Evolutionary conservation across 2,329 filamentous ascomycete species (phyloP).

Genomic region (Hypoxylon sp.): DNA sequence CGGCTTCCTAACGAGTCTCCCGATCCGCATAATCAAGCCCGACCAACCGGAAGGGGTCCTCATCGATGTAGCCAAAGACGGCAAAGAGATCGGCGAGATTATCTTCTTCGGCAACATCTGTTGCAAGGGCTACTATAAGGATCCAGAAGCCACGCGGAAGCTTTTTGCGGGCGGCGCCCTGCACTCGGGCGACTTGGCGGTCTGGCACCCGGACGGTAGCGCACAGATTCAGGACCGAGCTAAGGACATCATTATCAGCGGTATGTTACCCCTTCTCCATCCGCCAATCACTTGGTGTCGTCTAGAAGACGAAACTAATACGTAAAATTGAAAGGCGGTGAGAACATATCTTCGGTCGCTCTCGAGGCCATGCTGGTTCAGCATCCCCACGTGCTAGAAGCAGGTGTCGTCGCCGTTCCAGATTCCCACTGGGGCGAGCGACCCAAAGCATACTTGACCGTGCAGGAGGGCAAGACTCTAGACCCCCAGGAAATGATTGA

Average conservation of each 20-base stretch:
- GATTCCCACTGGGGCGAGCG: slow-evolving; percentile 95
- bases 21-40: slow-evolving; percentile 85
- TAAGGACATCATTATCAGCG: slow-evolving; percentile 98
- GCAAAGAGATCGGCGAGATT: slow-evolving; percentile 85
- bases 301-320: neutral
- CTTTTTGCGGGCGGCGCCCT: slow-evolving; percentile 88
- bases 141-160: slow-evolving; percentile 86
- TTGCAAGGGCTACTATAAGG: slow-evolving; percentile 91
- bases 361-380: slow-evolving; percentile 90
- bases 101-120: slow-evolving; percentile 94
- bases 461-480: slow-evolving; percentile 75
- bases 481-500: slow-evolving; percentile 79
- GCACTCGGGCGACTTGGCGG: slow-evolving; percentile 92
- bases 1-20: slow-evolving; percentile 87
- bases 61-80: slow-evolving; percentile 77
- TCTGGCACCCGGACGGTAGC: slow-evolving; percentile 92
- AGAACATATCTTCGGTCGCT: slow-evolving; percentile 96
- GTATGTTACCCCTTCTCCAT: slow-evolving; percentile 61
- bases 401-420: slow-evolving; percentile 87
- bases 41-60: slow-evolving; percentile 79
- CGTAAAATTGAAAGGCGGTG: slow-evolving; percentile 75
- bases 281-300: neutral
- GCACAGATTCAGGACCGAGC: slow-evolving; percentile 93
- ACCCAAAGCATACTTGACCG: slow-evolving; percentile 93
- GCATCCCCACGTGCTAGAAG: slow-evolving; percentile 91